These are phyloP conservation scores for Bipolaris gigantea DNA, from an alignment of 2,329 filamentous ascomycete genomes.

Conservation along the genomic window DNA sequence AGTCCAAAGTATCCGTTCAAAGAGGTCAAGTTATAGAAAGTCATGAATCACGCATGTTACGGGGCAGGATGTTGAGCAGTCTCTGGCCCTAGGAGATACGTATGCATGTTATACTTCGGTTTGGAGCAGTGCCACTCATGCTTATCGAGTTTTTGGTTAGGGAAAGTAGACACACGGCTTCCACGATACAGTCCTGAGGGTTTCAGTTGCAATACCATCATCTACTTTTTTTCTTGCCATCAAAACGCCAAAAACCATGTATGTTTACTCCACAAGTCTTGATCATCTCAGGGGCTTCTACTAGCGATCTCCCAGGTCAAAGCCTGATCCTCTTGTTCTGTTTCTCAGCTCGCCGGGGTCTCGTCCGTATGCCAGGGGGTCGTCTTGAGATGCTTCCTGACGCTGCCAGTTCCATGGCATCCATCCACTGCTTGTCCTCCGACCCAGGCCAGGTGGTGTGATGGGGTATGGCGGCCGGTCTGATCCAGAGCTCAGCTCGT, in stretches of 20 bases:
- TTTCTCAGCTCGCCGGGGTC: slow-evolving; percentile 29
- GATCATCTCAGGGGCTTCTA: slow-evolving; percentile 10
- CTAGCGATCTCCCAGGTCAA: slow-evolving; percentile 40
- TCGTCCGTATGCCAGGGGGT: slow-evolving; percentile 41
- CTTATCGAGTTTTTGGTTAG: not conserved
- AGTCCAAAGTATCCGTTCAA: slow-evolving; percentile 67
- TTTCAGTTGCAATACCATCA: slow-evolving; percentile 5
- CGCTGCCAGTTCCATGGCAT: slow-evolving; percentile 55
- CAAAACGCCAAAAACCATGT: slow-evolving; percentile 15
- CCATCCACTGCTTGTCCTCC: slow-evolving; percentile 48
- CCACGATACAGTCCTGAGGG: slow-evolving; percentile 5
- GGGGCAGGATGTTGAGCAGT: not conserved
- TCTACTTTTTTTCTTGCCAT: not conserved
- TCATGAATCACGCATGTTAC: not conserved
- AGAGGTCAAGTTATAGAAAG: slow-evolving; percentile 43
- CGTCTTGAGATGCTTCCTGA: slow-evolving; percentile 26
- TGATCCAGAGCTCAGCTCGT: slow-evolving; percentile 59
- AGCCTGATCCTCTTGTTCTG: slow-evolving; percentile 33
- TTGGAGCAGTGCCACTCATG: slow-evolving; percentile 5
- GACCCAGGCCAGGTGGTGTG: slow-evolving; percentile 36
- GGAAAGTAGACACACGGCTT: slow-evolving; percentile 3
- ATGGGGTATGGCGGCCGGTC: slow-evolving; percentile 47
- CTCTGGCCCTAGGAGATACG: not conserved
- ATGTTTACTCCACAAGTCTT: slow-evolving; percentile 4
- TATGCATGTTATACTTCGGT: not conserved